phyloP scores from a whole-genome alignment of 2,329 filamentous ascomycete genomes.

The Trichoderma sp. region DNA sequence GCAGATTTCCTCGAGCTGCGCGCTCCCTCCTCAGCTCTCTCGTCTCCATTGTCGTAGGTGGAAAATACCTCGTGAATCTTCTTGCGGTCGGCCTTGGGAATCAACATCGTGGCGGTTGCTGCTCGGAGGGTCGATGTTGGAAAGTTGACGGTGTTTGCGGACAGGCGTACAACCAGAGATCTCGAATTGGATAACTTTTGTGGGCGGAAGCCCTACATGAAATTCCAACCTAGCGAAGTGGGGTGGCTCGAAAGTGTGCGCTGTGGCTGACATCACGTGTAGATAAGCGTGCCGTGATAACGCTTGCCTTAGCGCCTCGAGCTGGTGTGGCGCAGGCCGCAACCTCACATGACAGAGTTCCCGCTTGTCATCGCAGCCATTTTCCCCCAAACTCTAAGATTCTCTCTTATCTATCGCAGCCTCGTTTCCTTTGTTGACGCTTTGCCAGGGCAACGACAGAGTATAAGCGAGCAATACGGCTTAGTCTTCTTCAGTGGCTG shows the following conservation, averaged over 20 bases:
- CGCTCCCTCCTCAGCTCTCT: background rate
- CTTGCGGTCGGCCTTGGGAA: constrained; percentile 99
- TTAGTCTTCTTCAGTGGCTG: background rate
- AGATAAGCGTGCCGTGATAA: constrained; percentile 38
- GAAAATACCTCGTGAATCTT: constrained; percentile 84
- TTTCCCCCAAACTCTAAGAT: background rate
- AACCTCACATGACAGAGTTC: constrained; percentile 16
- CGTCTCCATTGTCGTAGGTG: constrained; percentile 17
- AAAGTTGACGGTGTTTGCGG: constrained; percentile 46
- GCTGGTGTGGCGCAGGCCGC: constrained; percentile 23
- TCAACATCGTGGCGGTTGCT: constrained; percentile 78
- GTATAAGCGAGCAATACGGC: too few species aligned
- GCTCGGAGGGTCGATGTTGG: constrained; percentile 54
- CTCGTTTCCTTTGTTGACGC: background rate
- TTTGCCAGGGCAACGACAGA: background rate
- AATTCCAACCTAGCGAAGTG: constrained; percentile 42
- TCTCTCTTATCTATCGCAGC: background rate
- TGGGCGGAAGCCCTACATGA: constrained; percentile 49
- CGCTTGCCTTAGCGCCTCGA: background rate
- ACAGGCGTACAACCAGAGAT: constrained; percentile 38
- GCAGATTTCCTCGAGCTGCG: constrained; percentile 7
- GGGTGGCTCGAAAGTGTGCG: constrained; percentile 37
- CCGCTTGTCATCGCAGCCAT: constrained; percentile 5
- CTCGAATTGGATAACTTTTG: constrained; percentile 52
- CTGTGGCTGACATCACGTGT: constrained; percentile 41